phyloP scores from a whole-genome alignment of 257 asterid species.

The Rauvolfia tetraphylla region DNA sequence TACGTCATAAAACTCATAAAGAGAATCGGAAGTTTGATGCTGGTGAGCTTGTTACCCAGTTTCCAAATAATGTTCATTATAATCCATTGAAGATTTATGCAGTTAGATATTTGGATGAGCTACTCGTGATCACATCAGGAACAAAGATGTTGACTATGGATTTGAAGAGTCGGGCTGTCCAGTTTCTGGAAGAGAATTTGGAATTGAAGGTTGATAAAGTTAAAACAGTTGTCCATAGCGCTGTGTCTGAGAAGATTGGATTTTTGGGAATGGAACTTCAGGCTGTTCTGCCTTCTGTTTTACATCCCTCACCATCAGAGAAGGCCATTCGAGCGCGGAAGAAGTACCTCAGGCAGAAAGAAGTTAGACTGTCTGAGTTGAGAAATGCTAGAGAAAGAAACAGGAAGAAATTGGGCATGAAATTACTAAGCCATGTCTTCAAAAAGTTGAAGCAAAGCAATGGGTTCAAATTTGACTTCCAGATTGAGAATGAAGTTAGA shows the following conservation, averaged over 20 bases:
- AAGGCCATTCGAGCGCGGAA: conserved; percentile 87
- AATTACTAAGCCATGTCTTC: conserved; percentile 51
- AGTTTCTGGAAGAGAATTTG: conserved; percentile 47
- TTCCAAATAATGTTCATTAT: conserved; percentile 34
- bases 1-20: conserved; percentile 38
- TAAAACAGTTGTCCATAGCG: conserved; percentile 70
- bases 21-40: conserved; percentile 46
- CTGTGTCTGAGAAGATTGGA: conserved; percentile 75
- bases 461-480: conserved; percentile 50
- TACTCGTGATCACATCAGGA: conserved; percentile 71
- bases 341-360: conserved; percentile 80
- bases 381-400: conserved; percentile 76
- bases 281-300: conserved; percentile 79
- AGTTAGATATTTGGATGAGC: conserved; percentile 81
- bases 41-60: conserved; percentile 36
- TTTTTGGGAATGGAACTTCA: conserved; percentile 96
- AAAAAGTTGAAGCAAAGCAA: conserved; percentile 59
- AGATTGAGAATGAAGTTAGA: conserved; percentile 57
- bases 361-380: conserved; percentile 66
- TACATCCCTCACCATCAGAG: conserved; percentile 62
- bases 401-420: conserved; percentile 78
- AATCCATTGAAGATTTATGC: conserved; percentile 79
- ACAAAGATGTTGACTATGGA: conserved; percentile 61
- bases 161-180: conserved; percentile 52
- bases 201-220: conserved; percentile 53